Base-by-base conservation (phyloP, 306 rosid genomes). In the Acacia melanoxylon region DNA sequence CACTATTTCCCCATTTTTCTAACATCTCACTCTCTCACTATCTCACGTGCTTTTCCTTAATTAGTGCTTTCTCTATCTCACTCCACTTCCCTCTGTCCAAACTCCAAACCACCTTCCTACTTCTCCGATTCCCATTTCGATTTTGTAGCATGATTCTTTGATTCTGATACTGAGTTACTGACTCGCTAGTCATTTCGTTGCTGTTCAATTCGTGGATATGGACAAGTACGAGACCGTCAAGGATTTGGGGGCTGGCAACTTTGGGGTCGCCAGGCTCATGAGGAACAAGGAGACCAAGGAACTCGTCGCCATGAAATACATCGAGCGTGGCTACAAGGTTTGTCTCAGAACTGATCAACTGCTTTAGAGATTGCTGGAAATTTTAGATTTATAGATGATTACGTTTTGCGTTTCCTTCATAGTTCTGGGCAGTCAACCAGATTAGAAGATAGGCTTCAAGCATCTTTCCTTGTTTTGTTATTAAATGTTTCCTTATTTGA, bases 241-340 rank as follows among this genome's bases (percentile, higher is more conserved):
- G 84, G 89, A 89, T 71, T 82, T 91, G 82, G 94, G 94, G 15
- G 80, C 86, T 72, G 94, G 94, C 6, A 91, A 89, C 83, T 90
- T 90, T 51, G 94, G 94, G 40, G 94, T 90, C 16, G 94, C 94
- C 5, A 79, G 89, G 86, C 92, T 90, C 8, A 31, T 90, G 89
- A 89, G 94, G 37, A 82, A 88, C 77, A 90, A 89, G 84, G 87
- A 85, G 44, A 90, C 94, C 65, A 89, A 87, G 86, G 94, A 91
- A 67, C 94, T 91, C 14, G 94, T 91, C 5, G 94, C 94, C 81
- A 89, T 91, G 91, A 91, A 91, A 87, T 91, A 87, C 88, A 89
- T 91, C 80, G 94, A 91, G 77, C 91, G 94, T 66, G 94, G 94
- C 68, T 74, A 14, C 46, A 88, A 84, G 90, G 91, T 90, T n/a